phyloP scores from a whole-genome alignment of 2,329 filamentous ascomycete species.

The Aspergillus pseudoglaucus region DNA sequence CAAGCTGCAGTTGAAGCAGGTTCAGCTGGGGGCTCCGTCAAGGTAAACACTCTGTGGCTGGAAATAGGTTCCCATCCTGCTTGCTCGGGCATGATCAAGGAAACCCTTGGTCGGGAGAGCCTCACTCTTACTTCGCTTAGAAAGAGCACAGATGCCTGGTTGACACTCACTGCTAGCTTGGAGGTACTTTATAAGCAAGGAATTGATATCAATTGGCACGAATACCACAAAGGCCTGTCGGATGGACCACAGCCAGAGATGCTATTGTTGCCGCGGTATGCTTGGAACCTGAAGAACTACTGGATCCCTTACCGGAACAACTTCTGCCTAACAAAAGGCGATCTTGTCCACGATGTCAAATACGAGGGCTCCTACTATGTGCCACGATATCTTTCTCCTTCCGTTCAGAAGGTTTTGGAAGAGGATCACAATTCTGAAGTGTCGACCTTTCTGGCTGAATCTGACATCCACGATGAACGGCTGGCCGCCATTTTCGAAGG shows the following conservation, averaged over 20 bases:
- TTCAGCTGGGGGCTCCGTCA: conserved; percentile 42
- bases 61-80: conserved; percentile 52
- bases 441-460: too few relatives aligned
- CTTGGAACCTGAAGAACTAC: conserved; percentile 36
- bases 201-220: conserved; percentile 35
- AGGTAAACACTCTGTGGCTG: conserved; percentile 65
- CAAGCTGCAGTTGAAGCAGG: conserved; percentile 36
- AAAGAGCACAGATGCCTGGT: conserved; percentile 38
- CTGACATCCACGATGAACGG: too few relatives aligned
- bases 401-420: conserved; percentile 29
- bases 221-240: conserved; percentile 38
- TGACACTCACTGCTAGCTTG: conserved; percentile 32
- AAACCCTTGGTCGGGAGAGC: conserved; percentile 55
- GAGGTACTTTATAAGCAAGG: conserved; percentile 32
- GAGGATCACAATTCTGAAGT: conserved; percentile 6
- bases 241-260: conserved; percentile 19
- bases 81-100: conserved; percentile 40
- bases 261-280: conserved; percentile 30
- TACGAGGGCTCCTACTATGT: conserved; percentile 10
- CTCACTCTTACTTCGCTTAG: conserved; percentile 42
- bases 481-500: too few relatives aligned
- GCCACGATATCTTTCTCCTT: conserved; percentile 20
- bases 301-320: conserved; percentile 34
- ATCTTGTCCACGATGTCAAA: conserved; percentile 13
- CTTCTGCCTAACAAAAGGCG: conserved; percentile 28